phyloP scores from a whole-genome alignment of 1,139 yeast species.

The Lodderomyces metapsilosis region DNA sequence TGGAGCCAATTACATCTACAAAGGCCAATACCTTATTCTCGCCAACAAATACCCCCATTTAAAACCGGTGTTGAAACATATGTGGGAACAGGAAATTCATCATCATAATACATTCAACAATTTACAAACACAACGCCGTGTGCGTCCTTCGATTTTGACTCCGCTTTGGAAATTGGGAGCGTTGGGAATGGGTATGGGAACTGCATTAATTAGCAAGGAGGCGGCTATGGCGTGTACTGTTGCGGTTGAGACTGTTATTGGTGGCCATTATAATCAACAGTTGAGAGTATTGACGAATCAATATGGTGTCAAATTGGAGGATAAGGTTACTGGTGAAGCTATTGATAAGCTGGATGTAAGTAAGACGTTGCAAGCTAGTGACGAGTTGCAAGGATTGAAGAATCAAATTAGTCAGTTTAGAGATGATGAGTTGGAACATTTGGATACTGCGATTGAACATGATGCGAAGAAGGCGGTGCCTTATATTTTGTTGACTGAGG shows the following conservation, averaged over 20 bases:
- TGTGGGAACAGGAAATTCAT: slow-evolving; percentile 97
- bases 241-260: slow-evolving; percentile 98
- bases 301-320: slow-evolving; percentile 46
- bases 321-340: slow-evolving; percentile 39
- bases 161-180: slow-evolving; percentile 96
- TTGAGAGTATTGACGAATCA: slow-evolving; percentile 70
- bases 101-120: slow-evolving; percentile 85
- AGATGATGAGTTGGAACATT: slow-evolving; percentile 94
- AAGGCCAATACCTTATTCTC: slow-evolving; percentile 83
- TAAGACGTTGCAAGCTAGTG: slow-evolving; percentile 33
- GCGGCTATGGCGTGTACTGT: slow-evolving; percentile 99
- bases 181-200: slow-evolving; percentile 77
- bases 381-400: slow-evolving; percentile 61
- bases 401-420: slow-evolving; percentile 70
- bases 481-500: slow-evolving; percentile 81
- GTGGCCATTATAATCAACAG: slow-evolving; percentile 92
- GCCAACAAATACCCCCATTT: slow-evolving; percentile 69
- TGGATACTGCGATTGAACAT: slow-evolving; percentile 87
- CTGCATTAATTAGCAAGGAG: slow-evolving; percentile 85
- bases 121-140: slow-evolving; percentile 73
- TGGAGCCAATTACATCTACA: slow-evolving; percentile 94
- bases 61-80: slow-evolving; percentile 75
- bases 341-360: slow-evolving; percentile 24
- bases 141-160: slow-evolving; percentile 85
- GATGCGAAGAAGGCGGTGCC: slow-evolving; percentile 95